These are phyloP conservation scores for Russula sp. DNA, from an alignment of 768 basidiomycete genomes.

Conservation along the genomic window DNA sequence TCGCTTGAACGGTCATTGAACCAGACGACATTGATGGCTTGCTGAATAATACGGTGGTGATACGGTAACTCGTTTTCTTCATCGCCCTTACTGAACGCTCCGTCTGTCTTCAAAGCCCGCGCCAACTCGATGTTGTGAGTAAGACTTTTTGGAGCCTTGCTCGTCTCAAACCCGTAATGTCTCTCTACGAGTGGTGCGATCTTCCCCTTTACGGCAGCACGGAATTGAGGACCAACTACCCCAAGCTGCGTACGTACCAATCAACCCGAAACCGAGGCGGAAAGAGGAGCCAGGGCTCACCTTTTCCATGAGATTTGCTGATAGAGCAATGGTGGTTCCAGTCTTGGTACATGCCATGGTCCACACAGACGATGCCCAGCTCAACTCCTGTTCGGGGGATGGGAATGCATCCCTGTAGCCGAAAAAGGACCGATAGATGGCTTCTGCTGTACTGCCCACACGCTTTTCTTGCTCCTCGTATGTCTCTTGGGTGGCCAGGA, in stretches of 20 bases:
- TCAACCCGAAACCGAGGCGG: not conserved
- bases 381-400: slow-evolving; percentile 14
- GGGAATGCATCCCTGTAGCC: slow-evolving; percentile 22
- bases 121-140: slow-evolving; percentile 11
- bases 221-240: slow-evolving; percentile 9
- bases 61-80: slow-evolving; percentile 13
- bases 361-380: slow-evolving; percentile 17
- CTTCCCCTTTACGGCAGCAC: slow-evolving; percentile 12
- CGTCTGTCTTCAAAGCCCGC: slow-evolving; percentile 15
- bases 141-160: slow-evolving; percentile 14
- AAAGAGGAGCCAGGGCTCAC: not conserved
- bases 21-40: slow-evolving; percentile 22
- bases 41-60: slow-evolving; percentile 19
- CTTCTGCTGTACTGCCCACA: slow-evolving; percentile 3
- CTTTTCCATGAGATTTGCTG: slow-evolving; percentile 8
- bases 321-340: slow-evolving; percentile 1
- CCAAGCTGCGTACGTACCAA: slow-evolving; percentile 2
- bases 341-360: slow-evolving; percentile 16
- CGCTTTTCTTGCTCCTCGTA: slow-evolving; percentile 5
- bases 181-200: slow-evolving; percentile 22
- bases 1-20: slow-evolving; percentile 25
- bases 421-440: slow-evolving; percentile 21
- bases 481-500: not conserved
- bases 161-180: slow-evolving; percentile 19
- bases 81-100: slow-evolving; percentile 7